Percentiles rank a stretch among this genome's conserved stretches.
phyloP scores from a whole-genome alignment of 345 rosid genomes.

The Lepidium sativum region DNA sequence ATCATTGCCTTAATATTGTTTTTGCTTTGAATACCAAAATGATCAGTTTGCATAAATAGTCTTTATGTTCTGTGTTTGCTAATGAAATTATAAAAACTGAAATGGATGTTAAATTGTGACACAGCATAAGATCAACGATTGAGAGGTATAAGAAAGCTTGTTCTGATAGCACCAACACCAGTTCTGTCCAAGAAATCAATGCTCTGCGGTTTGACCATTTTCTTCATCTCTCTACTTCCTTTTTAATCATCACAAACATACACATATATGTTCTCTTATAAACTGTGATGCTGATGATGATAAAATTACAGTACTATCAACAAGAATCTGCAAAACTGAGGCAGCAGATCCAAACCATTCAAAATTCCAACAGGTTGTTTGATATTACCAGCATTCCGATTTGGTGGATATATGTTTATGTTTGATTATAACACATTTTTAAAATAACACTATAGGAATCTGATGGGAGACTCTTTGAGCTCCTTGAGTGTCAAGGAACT shows the following conservation, averaged over 20 bases:
- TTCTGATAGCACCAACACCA: constrained; percentile 55
- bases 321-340: constrained; percentile 93
- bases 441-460: constrained; percentile 41
- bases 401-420: background rate
- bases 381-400: background rate
- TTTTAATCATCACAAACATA: background rate
- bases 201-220: constrained; percentile 66
- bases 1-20: background rate
- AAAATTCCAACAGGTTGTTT: constrained; percentile 90
- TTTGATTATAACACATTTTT: background rate
- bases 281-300: background rate
- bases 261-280: background rate
- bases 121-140: constrained; percentile 82
- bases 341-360: constrained; percentile 87
- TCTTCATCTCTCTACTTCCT: background rate
- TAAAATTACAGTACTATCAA: constrained; percentile 65
- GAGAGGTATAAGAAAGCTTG: constrained; percentile 92
- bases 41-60: constrained; percentile 3
- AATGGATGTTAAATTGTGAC: background rate
- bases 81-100: background rate
- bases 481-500: constrained; percentile 79
- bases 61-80: background rate
- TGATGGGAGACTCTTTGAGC: constrained; percentile 89
- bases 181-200: constrained; percentile 80
- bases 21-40: background rate